Evolutionary conservation across 495 filamentous ascomycete genomes (phyloP).

Genomic region (Apodospora peruviana): DNA sequence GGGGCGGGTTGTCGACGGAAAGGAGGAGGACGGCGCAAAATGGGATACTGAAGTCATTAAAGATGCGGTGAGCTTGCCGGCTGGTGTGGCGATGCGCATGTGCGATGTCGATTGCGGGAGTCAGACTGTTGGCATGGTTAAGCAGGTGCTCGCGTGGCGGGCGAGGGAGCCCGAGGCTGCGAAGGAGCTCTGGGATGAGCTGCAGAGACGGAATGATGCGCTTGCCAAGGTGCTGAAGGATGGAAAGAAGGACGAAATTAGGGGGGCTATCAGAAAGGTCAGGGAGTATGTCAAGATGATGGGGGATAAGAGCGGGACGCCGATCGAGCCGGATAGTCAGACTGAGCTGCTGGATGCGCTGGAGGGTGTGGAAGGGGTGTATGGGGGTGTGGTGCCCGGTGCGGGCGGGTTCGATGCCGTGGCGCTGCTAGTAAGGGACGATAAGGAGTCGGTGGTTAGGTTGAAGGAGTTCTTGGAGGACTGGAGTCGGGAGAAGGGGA

Average conservation of each 20-base stretch:
- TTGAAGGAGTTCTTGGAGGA: constrained; percentile 56
- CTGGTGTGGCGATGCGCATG: constrained; percentile 75
- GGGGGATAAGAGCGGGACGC: constrained; percentile 68
- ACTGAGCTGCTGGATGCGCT: constrained; percentile 76
- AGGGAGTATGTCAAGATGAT: constrained; percentile 62
- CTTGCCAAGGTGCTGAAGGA: constrained; percentile 57
- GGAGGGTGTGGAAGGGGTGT: constrained; percentile 66
- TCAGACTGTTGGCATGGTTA: constrained; percentile 93
- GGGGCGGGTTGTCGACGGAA: constrained; percentile 56
- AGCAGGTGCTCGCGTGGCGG: constrained; percentile 79
- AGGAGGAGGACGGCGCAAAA: constrained; percentile 4
- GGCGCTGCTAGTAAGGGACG: constrained; percentile 71
- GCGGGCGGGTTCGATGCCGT: constrained; percentile 94
- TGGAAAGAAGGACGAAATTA: constrained; percentile 32
- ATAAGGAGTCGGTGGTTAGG: constrained; percentile 56
- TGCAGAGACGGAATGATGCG: constrained; percentile 70
- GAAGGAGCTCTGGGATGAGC: constrained; percentile 59
- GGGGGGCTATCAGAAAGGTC: constrained; percentile 31
- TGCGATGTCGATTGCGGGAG: constrained; percentile 94
- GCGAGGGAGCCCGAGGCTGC: constrained; percentile 62
- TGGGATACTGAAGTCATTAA: constrained; percentile 80
- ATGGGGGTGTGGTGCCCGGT: constrained; percentile 89
- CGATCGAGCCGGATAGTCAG: constrained; percentile 85
- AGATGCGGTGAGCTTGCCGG: constrained; percentile 61
- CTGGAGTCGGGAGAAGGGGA: constrained; percentile 64